phyloP scores from a whole-genome alignment of 306 rosid genomes.

The Prunus padus region DNA sequence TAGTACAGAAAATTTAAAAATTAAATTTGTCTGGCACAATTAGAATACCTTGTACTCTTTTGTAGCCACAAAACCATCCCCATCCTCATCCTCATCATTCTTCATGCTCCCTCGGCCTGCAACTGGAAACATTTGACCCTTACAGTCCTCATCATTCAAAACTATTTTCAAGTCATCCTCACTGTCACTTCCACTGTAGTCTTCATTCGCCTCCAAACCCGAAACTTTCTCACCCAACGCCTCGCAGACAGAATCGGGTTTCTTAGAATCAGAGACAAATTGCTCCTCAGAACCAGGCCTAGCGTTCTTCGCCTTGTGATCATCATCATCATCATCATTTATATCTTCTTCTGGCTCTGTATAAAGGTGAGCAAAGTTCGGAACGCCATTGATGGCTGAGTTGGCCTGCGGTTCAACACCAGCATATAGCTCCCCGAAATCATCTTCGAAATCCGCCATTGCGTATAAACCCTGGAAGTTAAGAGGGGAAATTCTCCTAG shows the following conservation, averaged over 20 bases:
- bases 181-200: constrained; percentile 44
- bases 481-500: not conserved
- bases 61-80: constrained; percentile 9
- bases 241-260: not conserved
- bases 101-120: constrained; percentile 11
- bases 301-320: not conserved
- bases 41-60: constrained; percentile 27
- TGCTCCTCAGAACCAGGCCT: not conserved
- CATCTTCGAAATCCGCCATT: constrained; percentile 50
- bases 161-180: constrained; percentile 64
- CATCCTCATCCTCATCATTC: constrained; percentile 20
- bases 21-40: not conserved
- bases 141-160: constrained; percentile 52
- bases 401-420: constrained; percentile 34
- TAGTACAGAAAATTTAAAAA: no score
- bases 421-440: constrained; percentile 59
- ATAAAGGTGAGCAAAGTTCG: constrained; percentile 16
- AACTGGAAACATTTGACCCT: constrained; percentile 12
- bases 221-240: constrained; percentile 13
- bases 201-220: constrained; percentile 22
- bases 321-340: not conserved
- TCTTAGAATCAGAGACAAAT: constrained; percentile 14
- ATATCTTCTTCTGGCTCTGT: constrained; percentile 16
- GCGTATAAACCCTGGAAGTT: not conserved
- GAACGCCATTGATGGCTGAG: constrained; percentile 23